Base-by-base conservation (phyloP, 139 green algal species). In the Chlorella sp. region DNA sequence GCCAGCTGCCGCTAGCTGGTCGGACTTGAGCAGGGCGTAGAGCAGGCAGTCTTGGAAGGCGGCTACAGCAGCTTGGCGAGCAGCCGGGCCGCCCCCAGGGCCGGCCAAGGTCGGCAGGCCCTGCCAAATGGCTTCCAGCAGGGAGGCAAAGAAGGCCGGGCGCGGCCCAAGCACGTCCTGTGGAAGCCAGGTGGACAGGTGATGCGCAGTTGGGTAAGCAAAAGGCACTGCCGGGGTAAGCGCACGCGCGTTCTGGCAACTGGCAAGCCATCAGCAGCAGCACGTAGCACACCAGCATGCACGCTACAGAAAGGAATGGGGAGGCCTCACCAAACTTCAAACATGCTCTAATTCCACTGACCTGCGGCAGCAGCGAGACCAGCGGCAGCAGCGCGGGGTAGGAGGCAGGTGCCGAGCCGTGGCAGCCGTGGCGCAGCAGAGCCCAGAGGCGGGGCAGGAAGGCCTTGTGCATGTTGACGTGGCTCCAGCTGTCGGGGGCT, bases 381-480 rank as follows among this genome's bases (percentile, higher is more conserved):
- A 96, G 73, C 11, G 93, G 93, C 85, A 96, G 92, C 79, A 95
- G 81, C 22, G 93, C 93, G 0, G 92, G 89, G 69, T 90, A 88
- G 11, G 91, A 96, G 58, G 73, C 41, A 32, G 78, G 16, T 0
- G 83, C 86, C 1, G 92, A 95, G 73, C 93, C 94, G 83, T 93
- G 92, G 84, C 89, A 95, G 38, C 77, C 93, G 74, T 94, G 85
- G 5, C 92, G 85, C 76, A 98, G 90, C 9, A 97, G 81, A 13
- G 89, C 43, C 30, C 64, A 84, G 46, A 98, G 90, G 13, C 92
- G 87, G 13, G 93, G 93, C 68, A 96, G 83, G 24, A 97, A 79
- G 32, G 86, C 81, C 82, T 96, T 96, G 48, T 73, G 87, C 64
- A 85, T 78, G 69, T 86, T 90, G 26, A 91, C 62, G 48, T 84